Base-by-base conservation (phyloP, 805 yeast species). In the Geotrichum ghanense region DNA sequence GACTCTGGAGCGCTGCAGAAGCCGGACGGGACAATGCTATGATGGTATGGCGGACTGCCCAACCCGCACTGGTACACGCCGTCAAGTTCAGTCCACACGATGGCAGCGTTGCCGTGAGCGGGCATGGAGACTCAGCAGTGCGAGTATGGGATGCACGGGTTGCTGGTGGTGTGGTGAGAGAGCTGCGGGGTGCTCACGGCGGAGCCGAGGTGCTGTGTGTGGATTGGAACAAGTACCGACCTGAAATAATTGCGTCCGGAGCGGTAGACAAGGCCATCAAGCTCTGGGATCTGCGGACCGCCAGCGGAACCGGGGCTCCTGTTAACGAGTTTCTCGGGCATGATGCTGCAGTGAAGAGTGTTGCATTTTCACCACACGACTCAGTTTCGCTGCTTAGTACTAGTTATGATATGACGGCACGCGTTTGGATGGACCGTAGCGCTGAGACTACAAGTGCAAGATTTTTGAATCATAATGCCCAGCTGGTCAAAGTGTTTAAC, bases 361-460 rank as follows among this genome's bases (percentile, higher is more conserved):
- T 89, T 3, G 68, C 75, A 39, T 90, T 96, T 96, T 83, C 94
- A 1, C 97, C 97, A 1, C 97, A 90, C 65, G 69, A 71, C 41
- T 75, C 84, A 3, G 81, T 78, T 48, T 76, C 77, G 50, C 62
- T 92, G 35, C 60, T 89, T 49, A 78, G 86, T 44, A 76, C 87
- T 5, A 82, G 95, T 6, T 90, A 89, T 62, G 98, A 90, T 61
- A 90, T 90, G 96, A 83, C 94, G 0, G 81, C 85, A 37, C 69
- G 88, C 48, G 78, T 90, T 1, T 90, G 97, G 97, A 66, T 71
- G 41, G 95, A 86, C 62, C 69, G 71, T 42, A 76, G 84, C 3
- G 80, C 76, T 50, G 76, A 75, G 45, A 71, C 73, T 39, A 78
- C 79, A 65, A 73, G 35, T 74, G 74, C 44, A 65, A 73, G 52